Conservation (phyloP, 768 basidiomycete genomes). For the Trametes villosa region DNA sequence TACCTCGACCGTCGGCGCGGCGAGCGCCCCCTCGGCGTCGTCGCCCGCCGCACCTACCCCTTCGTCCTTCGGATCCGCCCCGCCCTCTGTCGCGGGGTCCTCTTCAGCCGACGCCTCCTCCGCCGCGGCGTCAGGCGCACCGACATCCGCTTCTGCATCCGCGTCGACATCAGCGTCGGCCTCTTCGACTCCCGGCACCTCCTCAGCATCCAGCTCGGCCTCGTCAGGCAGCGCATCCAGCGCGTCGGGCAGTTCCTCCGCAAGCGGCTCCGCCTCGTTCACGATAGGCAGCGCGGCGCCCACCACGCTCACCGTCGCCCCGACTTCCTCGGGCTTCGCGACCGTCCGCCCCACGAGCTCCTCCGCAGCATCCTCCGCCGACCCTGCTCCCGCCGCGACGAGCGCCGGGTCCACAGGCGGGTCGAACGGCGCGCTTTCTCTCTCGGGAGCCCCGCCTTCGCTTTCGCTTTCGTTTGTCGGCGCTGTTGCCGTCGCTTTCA, state of each 20-base stretch:
- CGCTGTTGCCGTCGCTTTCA: not conserved
- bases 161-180: not conserved
- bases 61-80: too few species aligned
- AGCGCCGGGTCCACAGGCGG: not conserved
- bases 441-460: not conserved
- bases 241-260: not conserved
- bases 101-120: too few species aligned
- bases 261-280: not conserved
- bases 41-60: too few species aligned
- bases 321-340: not conserved
- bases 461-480: not conserved
- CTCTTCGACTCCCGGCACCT: not conserved
- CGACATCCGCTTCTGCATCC: not conserved
- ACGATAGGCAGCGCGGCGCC: not conserved
- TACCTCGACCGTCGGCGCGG: slow-evolving; percentile 42
- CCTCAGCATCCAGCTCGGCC: not conserved
- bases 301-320: slow-evolving; percentile 3
- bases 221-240: not conserved
- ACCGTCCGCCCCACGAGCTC: not conserved
- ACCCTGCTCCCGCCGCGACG: not conserved
- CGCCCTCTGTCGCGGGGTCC: too few species aligned
- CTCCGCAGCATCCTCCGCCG: not conserved
- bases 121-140: not conserved
- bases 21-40: slow-evolving; percentile 27
- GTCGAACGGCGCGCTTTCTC: not conserved